Conservation (phyloP, 495 filamentous ascomycete species). For the Elaphomyces granulatus region DNA sequence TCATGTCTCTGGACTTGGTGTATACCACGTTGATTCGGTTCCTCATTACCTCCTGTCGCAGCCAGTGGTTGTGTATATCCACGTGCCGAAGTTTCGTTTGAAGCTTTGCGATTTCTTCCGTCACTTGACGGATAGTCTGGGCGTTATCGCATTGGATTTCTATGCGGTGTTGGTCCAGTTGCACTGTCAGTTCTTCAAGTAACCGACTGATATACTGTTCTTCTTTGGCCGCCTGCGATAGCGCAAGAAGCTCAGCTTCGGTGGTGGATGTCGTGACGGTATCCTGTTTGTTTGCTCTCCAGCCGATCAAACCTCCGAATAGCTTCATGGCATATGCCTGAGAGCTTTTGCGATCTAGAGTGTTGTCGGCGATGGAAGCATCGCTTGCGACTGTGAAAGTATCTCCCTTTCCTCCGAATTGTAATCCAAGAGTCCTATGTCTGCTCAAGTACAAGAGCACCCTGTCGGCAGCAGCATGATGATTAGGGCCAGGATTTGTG, state of each 20-base stretch:
- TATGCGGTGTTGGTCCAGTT: not conserved
- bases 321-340: conserved; percentile 4
- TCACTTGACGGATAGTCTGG: not conserved
- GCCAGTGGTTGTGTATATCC: too few relatives aligned
- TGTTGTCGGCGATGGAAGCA: conserved; percentile 9
- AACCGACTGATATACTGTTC: conserved; percentile 2
- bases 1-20: too few relatives aligned
- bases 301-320: conserved; percentile 11
- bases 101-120: too few relatives aligned
- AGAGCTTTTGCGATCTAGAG: conserved; percentile 6
- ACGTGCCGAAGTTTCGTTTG: too few relatives aligned
- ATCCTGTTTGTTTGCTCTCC: conserved; percentile 9
- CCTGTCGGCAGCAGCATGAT: conserved; percentile 6
- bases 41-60: too few relatives aligned
- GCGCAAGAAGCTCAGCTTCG: conserved; percentile 7
- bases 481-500: conserved; percentile 9
- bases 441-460: conserved; percentile 1
- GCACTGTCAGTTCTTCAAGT: not conserved
- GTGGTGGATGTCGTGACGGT: conserved; percentile 11
- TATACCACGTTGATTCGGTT: too few relatives aligned
- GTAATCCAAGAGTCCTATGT: not conserved
- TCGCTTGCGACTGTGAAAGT: conserved; percentile 5
- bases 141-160: not conserved
- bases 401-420: too few relatives aligned
- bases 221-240: conserved; percentile 2